Evolutionary conservation across 73 alveolate genomes (phyloP).

Genomic region (Halteria grandinella): DNA sequence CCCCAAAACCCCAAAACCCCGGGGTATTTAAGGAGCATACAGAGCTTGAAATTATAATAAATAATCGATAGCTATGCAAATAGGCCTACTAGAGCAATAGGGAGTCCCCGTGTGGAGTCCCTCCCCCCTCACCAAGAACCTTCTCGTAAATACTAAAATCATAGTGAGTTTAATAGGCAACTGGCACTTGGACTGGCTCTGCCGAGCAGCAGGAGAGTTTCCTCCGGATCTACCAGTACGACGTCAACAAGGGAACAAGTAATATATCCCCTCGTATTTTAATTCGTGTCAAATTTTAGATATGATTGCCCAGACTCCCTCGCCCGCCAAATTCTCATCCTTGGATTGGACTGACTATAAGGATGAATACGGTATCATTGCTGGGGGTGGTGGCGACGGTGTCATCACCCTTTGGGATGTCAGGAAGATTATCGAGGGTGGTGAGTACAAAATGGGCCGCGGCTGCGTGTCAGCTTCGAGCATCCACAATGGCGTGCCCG

Average conservation of each 20-base stretch:
- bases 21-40: too few species aligned
- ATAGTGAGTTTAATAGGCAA: constrained; percentile 14
- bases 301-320: constrained; percentile 14
- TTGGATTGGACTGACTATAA: constrained; percentile 59
- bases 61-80: too few species aligned
- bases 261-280: neutral
- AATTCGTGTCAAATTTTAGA: constrained; percentile 4
- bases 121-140: constrained; percentile 16
- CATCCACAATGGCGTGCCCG: constrained; percentile 62
- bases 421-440: constrained; percentile 68
- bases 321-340: constrained; percentile 55
- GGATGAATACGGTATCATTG: constrained; percentile 72
- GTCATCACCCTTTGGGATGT: constrained; percentile 90
- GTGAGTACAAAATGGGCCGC: constrained; percentile 66
- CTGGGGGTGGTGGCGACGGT: constrained; percentile 87
- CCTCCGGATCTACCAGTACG: constrained; percentile 19
- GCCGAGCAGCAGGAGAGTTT: constrained; percentile 14
- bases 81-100: constrained; percentile 23
- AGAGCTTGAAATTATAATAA: too few species aligned
- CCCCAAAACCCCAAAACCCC: too few species aligned
- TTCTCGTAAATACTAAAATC: constrained; percentile 25
- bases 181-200: constrained; percentile 55
- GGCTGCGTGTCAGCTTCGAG: constrained; percentile 65
- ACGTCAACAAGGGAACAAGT: constrained; percentile 39
- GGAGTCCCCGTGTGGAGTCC: constrained; percentile 67